Percentiles rank a stretch among this genome's conserved stretches.
Conservation (phyloP, 1,284 basidiomycete species). For the Trichosporon sp. region DNA sequence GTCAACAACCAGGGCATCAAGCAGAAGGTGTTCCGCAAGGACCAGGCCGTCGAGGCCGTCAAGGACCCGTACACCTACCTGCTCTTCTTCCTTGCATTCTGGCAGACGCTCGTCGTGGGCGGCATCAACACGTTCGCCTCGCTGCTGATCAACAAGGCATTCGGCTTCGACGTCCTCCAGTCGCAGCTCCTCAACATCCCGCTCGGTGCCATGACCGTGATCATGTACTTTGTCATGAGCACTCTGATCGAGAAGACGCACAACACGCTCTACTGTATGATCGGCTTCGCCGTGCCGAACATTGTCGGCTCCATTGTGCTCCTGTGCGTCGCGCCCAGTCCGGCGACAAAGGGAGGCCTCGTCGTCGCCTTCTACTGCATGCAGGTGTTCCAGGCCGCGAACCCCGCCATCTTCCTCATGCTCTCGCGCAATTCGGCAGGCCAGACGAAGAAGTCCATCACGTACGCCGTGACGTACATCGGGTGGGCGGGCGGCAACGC, state of each 20-base stretch:
- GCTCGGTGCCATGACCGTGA: constrained; percentile 29
- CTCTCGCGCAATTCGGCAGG: constrained; percentile 35
- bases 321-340: constrained; percentile 28
- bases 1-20: constrained; percentile 48
- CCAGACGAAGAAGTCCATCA: constrained; percentile 33
- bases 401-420: constrained; percentile 32
- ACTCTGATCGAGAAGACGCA: constrained; percentile 22
- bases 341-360: constrained; percentile 26
- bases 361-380: constrained; percentile 32
- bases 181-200: constrained; percentile 38
- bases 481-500: constrained; percentile 47
- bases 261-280: constrained; percentile 23
- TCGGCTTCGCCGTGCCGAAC: constrained; percentile 28
- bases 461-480: constrained; percentile 34
- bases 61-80: constrained; percentile 41
- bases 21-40: constrained; percentile 36
- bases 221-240: constrained; percentile 28
- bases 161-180: constrained; percentile 32
- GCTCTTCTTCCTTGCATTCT: constrained; percentile 40
- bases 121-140: constrained; percentile 39
- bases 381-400: constrained; percentile 25
- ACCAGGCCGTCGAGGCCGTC: constrained; percentile 40
- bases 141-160: constrained; percentile 37
- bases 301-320: constrained; percentile 31
- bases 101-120: constrained; percentile 42